These are phyloP conservation scores for Nepenthes gracilis DNA, from an alignment of 148 eudicot species.

Conservation along the genomic window DNA sequence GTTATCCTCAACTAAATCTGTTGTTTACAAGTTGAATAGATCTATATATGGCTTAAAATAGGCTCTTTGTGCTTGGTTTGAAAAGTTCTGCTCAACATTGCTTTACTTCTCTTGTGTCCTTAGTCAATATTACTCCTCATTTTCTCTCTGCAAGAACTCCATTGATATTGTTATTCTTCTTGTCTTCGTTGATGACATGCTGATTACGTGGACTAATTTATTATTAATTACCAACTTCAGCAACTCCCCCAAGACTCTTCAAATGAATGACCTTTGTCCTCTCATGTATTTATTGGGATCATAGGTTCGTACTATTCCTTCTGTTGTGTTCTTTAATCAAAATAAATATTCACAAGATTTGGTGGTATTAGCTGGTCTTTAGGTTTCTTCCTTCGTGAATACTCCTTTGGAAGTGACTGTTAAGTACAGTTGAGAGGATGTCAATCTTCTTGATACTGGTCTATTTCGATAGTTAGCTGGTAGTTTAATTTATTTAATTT, in stretches of 20 bases:
- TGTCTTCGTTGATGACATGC: constrained; percentile 5
- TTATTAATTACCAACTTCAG: neutral
- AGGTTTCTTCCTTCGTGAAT: neutral
- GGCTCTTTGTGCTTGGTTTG: constrained; percentile 1
- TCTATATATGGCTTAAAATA: neutral
- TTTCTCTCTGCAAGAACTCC: neutral
- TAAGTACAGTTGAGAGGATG: neutral
- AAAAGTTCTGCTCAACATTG: neutral
- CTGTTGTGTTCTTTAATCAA: neutral
- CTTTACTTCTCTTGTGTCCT: neutral
- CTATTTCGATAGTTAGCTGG: neutral
- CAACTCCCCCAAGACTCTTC: constrained; percentile 2
- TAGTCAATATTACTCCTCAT: neutral
- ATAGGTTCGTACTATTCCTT: neutral
- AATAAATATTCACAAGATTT: neutral
- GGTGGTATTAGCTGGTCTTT: neutral
- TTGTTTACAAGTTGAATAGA: neutral
- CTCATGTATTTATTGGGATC: constrained; percentile 3
- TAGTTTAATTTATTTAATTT: neutral
- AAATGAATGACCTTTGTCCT: constrained; percentile 5
- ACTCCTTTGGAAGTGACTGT: neutral
- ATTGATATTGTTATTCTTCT: neutral
- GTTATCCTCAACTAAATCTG: neutral
- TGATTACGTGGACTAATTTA: neutral
- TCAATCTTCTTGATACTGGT: neutral